Evolutionary conservation across 345 rosid species (phyloP).

Genomic region (Eucalyptus victrix): DNA sequence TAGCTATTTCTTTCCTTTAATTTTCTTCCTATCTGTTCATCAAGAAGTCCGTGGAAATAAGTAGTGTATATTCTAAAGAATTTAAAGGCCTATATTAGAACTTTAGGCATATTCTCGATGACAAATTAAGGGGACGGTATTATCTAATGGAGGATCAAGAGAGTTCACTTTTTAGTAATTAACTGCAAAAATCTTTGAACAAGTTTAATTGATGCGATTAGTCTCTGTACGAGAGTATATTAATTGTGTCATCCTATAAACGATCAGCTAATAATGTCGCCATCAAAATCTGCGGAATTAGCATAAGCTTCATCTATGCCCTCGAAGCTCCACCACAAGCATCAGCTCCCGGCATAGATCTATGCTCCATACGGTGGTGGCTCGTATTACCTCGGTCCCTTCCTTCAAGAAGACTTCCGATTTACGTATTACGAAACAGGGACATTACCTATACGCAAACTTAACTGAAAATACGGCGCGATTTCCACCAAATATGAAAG

Average conservation of each 20-base stretch:
- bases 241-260: background rate
- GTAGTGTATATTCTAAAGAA: background rate
- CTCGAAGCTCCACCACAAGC: background rate
- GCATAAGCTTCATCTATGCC: background rate
- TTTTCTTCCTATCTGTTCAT: background rate
- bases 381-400: background rate
- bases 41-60: background rate
- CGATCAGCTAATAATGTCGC: background rate
- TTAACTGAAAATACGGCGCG: background rate
- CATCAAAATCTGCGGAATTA: background rate
- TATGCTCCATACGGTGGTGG: fast-evolving
- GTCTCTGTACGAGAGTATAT: background rate
- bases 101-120: background rate
- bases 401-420: background rate
- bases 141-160: background rate
- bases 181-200: background rate
- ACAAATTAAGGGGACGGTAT: background rate
- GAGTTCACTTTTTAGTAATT: background rate
- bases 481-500: background rate
- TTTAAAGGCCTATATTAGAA: background rate
- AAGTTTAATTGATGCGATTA: background rate
- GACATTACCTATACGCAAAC: background rate
- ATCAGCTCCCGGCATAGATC: background rate
- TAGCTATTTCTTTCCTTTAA: background rate
- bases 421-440: background rate